These are phyloP conservation scores for Aspergillus tanneri DNA, from an alignment of 2,329 filamentous ascomycete genomes.

Conservation along the genomic window DNA sequence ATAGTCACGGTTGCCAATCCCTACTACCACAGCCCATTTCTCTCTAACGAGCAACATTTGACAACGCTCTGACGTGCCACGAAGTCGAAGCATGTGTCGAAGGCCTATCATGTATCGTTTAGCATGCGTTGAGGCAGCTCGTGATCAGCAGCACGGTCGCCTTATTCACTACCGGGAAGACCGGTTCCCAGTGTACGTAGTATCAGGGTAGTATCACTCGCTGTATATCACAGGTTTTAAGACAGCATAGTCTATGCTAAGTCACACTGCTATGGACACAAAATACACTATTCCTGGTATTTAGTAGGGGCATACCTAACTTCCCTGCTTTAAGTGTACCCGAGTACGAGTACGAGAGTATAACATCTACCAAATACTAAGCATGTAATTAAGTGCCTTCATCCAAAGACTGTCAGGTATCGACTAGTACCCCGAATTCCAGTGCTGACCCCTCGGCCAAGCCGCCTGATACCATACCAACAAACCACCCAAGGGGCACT, in stretches of 20 bases:
- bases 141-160: background rate
- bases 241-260: too few relatives aligned
- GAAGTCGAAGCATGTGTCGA: constrained; percentile 4
- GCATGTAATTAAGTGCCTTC: too few relatives aligned
- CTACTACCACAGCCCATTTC: background rate
- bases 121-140: background rate
- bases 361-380: too few relatives aligned
- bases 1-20: constrained; percentile 7
- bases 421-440: too few relatives aligned
- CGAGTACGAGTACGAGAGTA: too few relatives aligned
- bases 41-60: constrained; percentile 12
- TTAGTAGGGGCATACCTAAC: too few relatives aligned
- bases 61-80: constrained; percentile 14
- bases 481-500: background rate
- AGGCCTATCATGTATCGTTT: background rate
- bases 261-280: too few relatives aligned
- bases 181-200: background rate
- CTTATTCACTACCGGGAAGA: background rate
- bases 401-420: too few relatives aligned
- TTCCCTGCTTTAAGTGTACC: too few relatives aligned
- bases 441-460: too few relatives aligned
- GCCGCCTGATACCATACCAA: background rate
- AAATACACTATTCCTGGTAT: too few relatives aligned
- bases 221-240: background rate
- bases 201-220: background rate